Evolutionary conservation across 2,329 filamentous ascomycete species (phyloP).

Genomic region (Claviceps pazoutovae): DNA sequence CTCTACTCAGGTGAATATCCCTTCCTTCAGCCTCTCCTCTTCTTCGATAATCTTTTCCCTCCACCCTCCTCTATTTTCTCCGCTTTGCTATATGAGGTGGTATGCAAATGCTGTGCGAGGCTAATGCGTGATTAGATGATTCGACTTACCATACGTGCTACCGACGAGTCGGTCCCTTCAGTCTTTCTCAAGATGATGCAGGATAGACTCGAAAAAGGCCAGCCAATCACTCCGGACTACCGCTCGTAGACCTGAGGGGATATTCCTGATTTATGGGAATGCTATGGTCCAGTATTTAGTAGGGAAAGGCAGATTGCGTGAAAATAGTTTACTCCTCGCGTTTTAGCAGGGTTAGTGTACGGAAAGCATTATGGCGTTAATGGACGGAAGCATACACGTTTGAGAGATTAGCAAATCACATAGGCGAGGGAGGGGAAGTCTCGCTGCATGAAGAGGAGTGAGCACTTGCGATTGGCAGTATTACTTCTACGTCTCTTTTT

Average conservation of each 20-base stretch:
- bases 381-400: too few species aligned
- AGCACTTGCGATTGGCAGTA: not conserved
- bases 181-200: conserved; percentile 79
- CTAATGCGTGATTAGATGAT: conserved; percentile 55
- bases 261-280: conserved; percentile 42
- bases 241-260: conserved; percentile 30
- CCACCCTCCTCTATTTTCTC: too few species aligned
- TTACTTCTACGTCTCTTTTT: too few species aligned
- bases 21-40: not conserved
- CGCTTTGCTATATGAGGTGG: not conserved
- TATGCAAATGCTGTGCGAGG: not conserved
- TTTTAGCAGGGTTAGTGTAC: not conserved
- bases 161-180: conserved; percentile 74
- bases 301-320: not conserved
- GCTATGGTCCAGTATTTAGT: conserved; percentile 34
- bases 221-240: conserved; percentile 26
- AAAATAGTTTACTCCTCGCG: not conserved
- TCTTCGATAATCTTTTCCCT: not conserved
- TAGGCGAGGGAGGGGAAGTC: not conserved
- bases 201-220: conserved; percentile 52
- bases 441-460: not conserved
- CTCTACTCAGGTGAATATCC: conserved; percentile 60
- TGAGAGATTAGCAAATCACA: too few species aligned
- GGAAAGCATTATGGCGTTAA: too few species aligned
- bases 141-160: conserved; percentile 83